phyloP scores from a whole-genome alignment of 768 basidiomycete species.

The Leccinum aurantiacum region DNA sequence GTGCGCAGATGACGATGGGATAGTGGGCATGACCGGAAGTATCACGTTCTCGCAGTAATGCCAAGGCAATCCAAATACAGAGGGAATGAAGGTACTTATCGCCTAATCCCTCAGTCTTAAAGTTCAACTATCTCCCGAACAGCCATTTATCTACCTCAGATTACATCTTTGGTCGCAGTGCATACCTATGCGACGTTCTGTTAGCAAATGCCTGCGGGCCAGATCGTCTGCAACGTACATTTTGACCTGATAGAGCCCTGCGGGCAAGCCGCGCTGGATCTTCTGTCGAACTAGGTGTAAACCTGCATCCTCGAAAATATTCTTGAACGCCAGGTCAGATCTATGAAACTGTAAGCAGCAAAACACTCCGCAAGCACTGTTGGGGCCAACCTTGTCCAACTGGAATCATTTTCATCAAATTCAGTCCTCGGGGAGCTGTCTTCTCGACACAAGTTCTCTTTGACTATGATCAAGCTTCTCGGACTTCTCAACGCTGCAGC shows the following conservation, averaged over 20 bases:
- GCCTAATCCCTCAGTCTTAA: not conserved
- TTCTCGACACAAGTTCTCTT: constrained; percentile 86
- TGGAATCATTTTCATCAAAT: constrained; percentile 88
- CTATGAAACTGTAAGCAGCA: constrained; percentile 39
- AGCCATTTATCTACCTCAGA: not conserved
- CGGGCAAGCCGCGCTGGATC: constrained; percentile 81
- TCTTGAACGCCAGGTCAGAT: constrained; percentile 81
- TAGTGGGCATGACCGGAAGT: constrained; percentile 68
- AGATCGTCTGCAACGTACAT: constrained; percentile 51
- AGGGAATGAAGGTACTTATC: not conserved
- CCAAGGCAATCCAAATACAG: not conserved
- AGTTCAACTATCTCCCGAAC: not conserved
- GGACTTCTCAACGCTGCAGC: constrained; percentile 55
- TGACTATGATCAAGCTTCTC: constrained; percentile 74
- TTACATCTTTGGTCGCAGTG: constrained; percentile 18
- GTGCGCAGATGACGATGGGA: constrained; percentile 56
- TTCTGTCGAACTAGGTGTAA: constrained; percentile 70
- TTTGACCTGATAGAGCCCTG: constrained; percentile 80
- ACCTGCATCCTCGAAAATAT: constrained; percentile 71
- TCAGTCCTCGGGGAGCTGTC: constrained; percentile 49
- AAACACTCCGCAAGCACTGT: not conserved
- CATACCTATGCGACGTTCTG: constrained; percentile 23
- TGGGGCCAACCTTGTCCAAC: constrained; percentile 72
- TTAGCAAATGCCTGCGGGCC: constrained; percentile 7
- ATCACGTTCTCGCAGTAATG: constrained; percentile 32